Evolutionary conservation across 1,284 basidiomycete genomes (phyloP).

Genomic region (Leucoagaricus sp.): DNA sequence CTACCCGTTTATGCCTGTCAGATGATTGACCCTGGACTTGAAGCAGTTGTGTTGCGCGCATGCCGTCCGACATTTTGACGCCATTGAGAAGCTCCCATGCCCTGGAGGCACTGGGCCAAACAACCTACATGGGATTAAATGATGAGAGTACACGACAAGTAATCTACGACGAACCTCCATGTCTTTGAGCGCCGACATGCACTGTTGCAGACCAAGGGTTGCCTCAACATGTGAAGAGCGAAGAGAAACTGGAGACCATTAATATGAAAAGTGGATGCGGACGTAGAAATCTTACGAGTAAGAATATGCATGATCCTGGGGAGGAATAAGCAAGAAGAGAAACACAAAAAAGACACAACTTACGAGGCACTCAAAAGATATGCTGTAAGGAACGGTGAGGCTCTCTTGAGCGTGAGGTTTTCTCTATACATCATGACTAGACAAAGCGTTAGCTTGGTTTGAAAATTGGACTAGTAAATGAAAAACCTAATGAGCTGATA

Average conservation of each 20-base stretch:
- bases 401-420: constrained; percentile 60
- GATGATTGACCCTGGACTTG: constrained; percentile 29
- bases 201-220: constrained; percentile 65
- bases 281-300: constrained; percentile 50
- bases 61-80: constrained; percentile 46
- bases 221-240: constrained; percentile 71
- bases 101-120: constrained; percentile 77
- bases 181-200: constrained; percentile 65
- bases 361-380: constrained; percentile 79
- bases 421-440: constrained; percentile 62
- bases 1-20: constrained; percentile 58
- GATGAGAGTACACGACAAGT: neutral
- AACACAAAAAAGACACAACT: constrained; percentile 26
- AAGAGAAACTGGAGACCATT: constrained; percentile 53
- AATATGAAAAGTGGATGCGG: neutral
- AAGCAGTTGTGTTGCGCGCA: constrained; percentile 44
- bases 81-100: constrained; percentile 73
- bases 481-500: constrained; percentile 67
- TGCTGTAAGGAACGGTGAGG: constrained; percentile 72
- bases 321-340: constrained; percentile 14
- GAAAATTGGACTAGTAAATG: neutral
- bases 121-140: constrained; percentile 31
- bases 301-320: constrained; percentile 81
- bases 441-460: constrained; percentile 10
- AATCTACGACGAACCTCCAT: constrained; percentile 57